Percentiles rank a stretch among this genome's conserved stretches.
Evolutionary conservation across 2,329 filamentous ascomycete genomes (phyloP).

Genomic region (Chrysoporthe puriensis): DNA sequence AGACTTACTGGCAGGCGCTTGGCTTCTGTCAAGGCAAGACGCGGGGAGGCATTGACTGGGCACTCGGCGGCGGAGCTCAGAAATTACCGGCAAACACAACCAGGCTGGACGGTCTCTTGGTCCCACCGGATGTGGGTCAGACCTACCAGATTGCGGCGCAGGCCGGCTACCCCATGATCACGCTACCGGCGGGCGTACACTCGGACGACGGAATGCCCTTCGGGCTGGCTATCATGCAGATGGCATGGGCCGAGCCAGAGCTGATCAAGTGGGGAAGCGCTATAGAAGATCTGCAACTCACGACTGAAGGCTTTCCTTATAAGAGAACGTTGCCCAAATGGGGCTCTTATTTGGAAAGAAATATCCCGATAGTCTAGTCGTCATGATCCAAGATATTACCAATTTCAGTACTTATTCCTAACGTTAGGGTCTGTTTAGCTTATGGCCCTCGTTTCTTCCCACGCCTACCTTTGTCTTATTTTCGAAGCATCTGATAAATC

Average conservation of each 20-base stretch:
- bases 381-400: too few species aligned
- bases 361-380: conserved; percentile 42
- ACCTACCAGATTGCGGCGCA: conserved; percentile 73
- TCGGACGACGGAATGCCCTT: conserved; percentile 61
- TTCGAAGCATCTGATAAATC: too few species aligned
- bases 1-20: conserved; percentile 70
- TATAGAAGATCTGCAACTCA: conserved; percentile 61
- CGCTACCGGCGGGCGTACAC: conserved; percentile 65
- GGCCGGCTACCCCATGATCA: conserved; percentile 75
- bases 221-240: conserved; percentile 61
- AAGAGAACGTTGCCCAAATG: conserved; percentile 56
- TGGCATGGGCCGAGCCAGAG: conserved; percentile 62
- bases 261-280: conserved; percentile 66
- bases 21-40: conserved; percentile 62
- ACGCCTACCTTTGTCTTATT: too few species aligned
- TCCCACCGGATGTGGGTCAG: conserved; percentile 70
- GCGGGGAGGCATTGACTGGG: conserved; percentile 71
- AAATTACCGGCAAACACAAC: conserved; percentile 22
- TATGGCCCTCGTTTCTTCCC: too few species aligned
- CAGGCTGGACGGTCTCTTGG: conserved; percentile 65
- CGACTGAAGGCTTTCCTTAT: conserved; percentile 44
- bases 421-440: too few species aligned
- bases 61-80: conserved; percentile 51
- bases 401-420: too few species aligned
- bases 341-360: conserved; percentile 53